A percentile compares a stretch with the other conserved stretches of the same genome.
phyloP scores from a whole-genome alignment of 2,329 filamentous ascomycete genomes.

The Zasmidium angulare region DNA sequence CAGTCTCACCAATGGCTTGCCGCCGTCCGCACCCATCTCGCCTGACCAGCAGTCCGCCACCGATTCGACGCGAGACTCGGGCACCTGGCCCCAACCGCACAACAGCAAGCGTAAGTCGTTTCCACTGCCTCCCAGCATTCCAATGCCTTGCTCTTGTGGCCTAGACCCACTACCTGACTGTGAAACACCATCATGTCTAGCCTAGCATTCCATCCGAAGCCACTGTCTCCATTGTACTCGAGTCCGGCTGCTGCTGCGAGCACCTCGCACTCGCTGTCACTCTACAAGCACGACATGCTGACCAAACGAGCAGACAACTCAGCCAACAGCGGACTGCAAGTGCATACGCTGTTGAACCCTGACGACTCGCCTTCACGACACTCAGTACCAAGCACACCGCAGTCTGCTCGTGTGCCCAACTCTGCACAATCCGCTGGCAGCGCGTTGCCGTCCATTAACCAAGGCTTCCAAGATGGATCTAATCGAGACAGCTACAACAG shows the following conservation, averaged over 20 bases:
- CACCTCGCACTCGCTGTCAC: background rate
- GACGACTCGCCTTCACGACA: slow-evolving; percentile 49
- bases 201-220: background rate
- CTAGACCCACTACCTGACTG: slow-evolving; percentile 3
- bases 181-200: background rate
- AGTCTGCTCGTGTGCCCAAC: slow-evolving; percentile 40
- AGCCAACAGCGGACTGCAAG: slow-evolving; percentile 48
- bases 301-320: slow-evolving; percentile 33
- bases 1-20: slow-evolving; percentile 38
- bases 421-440: slow-evolving; percentile 34
- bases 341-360: slow-evolving; percentile 51
- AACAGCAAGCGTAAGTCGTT: slow-evolving; percentile 37
- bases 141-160: slow-evolving; percentile 3
- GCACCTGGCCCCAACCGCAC: slow-evolving; percentile 38
- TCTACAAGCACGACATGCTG: background rate
- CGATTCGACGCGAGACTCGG: slow-evolving; percentile 38
- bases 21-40: slow-evolving; percentile 30
- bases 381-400: slow-evolving; percentile 44
- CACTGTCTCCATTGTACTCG: background rate
- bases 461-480: slow-evolving; percentile 44
- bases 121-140: slow-evolving; percentile 9
- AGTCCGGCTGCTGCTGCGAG: background rate
- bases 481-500: slow-evolving; percentile 45
- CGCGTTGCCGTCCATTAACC: slow-evolving; percentile 57
- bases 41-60: slow-evolving; percentile 31